Conservation (phyloP, 768 basidiomycete genomes). For the Lactarius tabidus region DNA sequence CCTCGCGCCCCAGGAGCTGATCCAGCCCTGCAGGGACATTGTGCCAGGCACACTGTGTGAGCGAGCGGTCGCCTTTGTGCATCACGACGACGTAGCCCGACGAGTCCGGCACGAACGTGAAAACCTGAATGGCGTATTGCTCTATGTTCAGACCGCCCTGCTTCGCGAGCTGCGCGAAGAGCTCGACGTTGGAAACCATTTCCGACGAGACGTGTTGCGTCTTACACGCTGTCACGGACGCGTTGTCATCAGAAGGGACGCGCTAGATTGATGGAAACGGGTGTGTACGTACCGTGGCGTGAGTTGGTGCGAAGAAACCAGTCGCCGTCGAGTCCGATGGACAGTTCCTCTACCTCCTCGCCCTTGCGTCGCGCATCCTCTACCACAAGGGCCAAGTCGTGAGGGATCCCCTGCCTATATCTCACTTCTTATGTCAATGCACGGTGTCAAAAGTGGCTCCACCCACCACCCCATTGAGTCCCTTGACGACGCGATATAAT, state of each 20-base stretch:
- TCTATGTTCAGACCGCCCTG: slow-evolving; percentile 1
- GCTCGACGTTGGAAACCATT: slow-evolving; percentile 8
- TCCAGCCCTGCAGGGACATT: slow-evolving; percentile 7
- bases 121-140: slow-evolving; percentile 11
- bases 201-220: neutral
- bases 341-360: slow-evolving; percentile 12
- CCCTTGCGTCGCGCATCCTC: slow-evolving; percentile 3
- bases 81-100: slow-evolving; percentile 12
- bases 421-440: neutral
- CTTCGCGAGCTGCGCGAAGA: slow-evolving; percentile 1
- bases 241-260: neutral
- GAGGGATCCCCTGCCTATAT: slow-evolving; percentile 11
- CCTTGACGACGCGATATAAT: slow-evolving; percentile 3
- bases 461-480: slow-evolving; percentile 13
- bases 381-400: slow-evolving; percentile 8
- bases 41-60: slow-evolving; percentile 12
- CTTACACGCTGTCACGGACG: slow-evolving; percentile 9
- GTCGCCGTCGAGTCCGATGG: slow-evolving; percentile 17
- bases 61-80: slow-evolving; percentile 6
- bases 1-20: slow-evolving; percentile 4
- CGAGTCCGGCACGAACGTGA: slow-evolving; percentile 13
- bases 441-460: neutral
- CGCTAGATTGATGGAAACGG: neutral
- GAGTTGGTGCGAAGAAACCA: slow-evolving; percentile 17
- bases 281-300: slow-evolving; percentile 14